Base-by-base conservation (phyloP, 1,284 basidiomycete genomes). In the Leucoagaricus sp. region DNA sequence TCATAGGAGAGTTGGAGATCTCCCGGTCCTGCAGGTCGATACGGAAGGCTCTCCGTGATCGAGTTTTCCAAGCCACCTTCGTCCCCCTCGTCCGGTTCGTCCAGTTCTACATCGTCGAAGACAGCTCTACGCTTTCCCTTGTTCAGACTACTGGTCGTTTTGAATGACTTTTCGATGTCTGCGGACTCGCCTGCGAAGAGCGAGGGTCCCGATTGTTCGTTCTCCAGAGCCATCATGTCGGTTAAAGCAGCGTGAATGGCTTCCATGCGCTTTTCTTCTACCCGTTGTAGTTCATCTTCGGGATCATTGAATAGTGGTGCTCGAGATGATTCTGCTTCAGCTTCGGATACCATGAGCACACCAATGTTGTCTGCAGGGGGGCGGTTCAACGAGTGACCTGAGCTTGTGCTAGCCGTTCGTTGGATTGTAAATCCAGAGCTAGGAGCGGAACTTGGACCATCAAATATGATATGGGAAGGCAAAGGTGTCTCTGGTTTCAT, bases 231-330 rank as follows among this genome's bases (percentile, higher is more conserved):
- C 64, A 98, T 96, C 68, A 98, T 97, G 67, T 94, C 93, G 15
- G 91, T 95, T 58, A 98, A 77, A 1, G 96, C 96, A 3, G 93
- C 92, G 65, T 96, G 94, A 21, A 98, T 94, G 3, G 94, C 94
- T 62, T 94, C 93, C 83, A 97, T 96, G 33, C 93, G 80, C 61
- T 88, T 80, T 67, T 93, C 86, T 52, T 90, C 86, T 4, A 84
- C 80, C 47, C 80, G 77, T 51, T 81, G 82, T 56, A 79, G 75
- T 42, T 79, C 79, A 55, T 90, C 86, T 55, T 87, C 84, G 0
- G 86, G 84, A 61, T 91, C 89, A 61, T 89, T 83, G 62, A 93
- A 93, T n/a, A 93, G 75, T 2, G 91, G 91, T 1, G 89, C 84
- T 46, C 91, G 77, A 2, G 83, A 72, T n/a, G 78, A 71, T 21